Percentiles rank a stretch among this genome's conserved stretches.
Conservation (phyloP, 176 grass and related monocot genomes). For the Zea luxurians region DNA sequence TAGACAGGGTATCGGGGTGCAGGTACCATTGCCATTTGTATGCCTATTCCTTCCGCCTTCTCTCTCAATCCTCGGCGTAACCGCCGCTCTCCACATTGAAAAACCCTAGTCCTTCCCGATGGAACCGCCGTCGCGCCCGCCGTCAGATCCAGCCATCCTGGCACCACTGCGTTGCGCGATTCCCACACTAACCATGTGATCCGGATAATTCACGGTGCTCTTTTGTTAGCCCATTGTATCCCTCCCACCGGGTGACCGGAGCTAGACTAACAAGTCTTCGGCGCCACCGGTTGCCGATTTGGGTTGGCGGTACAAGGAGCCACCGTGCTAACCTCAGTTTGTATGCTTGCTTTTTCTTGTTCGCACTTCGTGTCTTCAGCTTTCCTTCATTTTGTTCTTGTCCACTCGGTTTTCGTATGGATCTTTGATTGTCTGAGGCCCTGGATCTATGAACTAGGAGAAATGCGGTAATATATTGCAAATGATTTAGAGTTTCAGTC, state of each 20-base stretch:
- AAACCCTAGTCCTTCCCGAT: background rate
- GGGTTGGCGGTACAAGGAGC: conserved; percentile 10
- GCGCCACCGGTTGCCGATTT: too few species aligned
- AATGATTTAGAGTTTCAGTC: conserved; percentile 3
- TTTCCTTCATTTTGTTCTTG: background rate
- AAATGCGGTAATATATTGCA: background rate
- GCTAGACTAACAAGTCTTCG: conserved; percentile 36
- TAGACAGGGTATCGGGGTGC: too few species aligned
- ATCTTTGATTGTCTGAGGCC: background rate
- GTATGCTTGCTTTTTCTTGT: background rate
- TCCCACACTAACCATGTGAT: background rate
- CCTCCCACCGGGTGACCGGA: background rate
- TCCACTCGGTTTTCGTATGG: background rate
- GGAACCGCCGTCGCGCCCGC: background rate
- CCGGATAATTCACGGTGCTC: background rate
- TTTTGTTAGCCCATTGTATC: background rate
- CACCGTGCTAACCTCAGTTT: conserved; percentile 19
- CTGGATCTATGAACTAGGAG: conserved; percentile 10
- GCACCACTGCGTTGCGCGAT: background rate
- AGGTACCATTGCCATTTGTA: too few species aligned
- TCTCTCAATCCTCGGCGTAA: too few species aligned
- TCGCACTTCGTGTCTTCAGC: background rate
- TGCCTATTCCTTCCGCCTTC: too few species aligned
- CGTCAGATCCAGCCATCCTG: background rate
- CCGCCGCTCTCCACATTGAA: background rate